Evolutionary conservation across 192 early-diverging fungal species (phyloP).

Genomic region (Backusella luteola): DNA sequence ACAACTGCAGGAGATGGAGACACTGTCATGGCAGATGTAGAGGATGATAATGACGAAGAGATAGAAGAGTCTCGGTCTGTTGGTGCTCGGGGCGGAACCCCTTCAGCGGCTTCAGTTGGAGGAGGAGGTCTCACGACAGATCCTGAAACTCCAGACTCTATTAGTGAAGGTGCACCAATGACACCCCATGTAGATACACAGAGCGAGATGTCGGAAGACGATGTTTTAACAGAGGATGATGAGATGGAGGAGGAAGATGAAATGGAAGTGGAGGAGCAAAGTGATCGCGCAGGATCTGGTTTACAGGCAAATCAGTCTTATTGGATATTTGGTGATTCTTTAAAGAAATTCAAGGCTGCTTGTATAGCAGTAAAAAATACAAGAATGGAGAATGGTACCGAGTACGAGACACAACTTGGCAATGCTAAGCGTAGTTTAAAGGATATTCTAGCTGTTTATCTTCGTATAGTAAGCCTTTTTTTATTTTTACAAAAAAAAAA

Average conservation of each 20-base stretch:
- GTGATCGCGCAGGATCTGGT: neutral
- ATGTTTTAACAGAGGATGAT: neutral
- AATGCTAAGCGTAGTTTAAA: slow-evolving; percentile 28
- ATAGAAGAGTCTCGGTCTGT: neutral
- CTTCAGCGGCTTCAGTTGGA: neutral
- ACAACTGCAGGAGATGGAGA: neutral
- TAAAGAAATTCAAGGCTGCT: slow-evolving; percentile 28
- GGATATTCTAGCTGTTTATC: slow-evolving; percentile 28
- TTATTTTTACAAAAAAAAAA: neutral
- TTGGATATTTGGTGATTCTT: slow-evolving; percentile 39
- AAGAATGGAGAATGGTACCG: neutral
- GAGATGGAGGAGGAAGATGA: slow-evolving; percentile 1
- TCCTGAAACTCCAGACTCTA: neutral
- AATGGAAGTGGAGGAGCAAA: neutral
- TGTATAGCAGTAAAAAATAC: neutral
- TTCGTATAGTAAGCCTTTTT: slow-evolving; percentile 25
- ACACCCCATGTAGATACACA: neutral
- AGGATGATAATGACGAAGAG: neutral
- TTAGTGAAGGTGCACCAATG: neutral
- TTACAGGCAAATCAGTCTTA: slow-evolving; percentile 31
- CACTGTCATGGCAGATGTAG: neutral
- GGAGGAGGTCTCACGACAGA: neutral
- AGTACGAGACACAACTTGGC: slow-evolving; percentile 20
- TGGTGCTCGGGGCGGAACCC: neutral
- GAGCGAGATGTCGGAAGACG: neutral